Conservation (phyloP, 2,329 filamentous ascomycete species). For the Lasiodiplodia theobromae region DNA sequence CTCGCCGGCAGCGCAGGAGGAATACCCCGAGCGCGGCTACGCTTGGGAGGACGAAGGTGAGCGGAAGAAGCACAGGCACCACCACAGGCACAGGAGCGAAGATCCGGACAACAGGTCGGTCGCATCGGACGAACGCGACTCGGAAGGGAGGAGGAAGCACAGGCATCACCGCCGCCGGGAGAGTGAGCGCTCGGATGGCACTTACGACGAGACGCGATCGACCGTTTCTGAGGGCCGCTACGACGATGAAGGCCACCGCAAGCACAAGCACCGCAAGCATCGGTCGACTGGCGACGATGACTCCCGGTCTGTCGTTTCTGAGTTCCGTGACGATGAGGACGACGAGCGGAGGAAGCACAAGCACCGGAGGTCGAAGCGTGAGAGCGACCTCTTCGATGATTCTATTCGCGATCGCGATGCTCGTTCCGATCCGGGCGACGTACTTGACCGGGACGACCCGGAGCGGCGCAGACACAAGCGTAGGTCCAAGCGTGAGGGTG, state of each 20-base stretch:
- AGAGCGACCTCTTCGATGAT: slow-evolving; percentile 44
- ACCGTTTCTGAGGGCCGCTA: slow-evolving; percentile 47
- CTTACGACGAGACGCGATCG: slow-evolving; percentile 47
- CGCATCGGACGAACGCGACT: slow-evolving; percentile 30
- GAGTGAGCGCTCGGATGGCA: slow-evolving; percentile 43
- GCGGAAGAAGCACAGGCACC: slow-evolving; percentile 24
- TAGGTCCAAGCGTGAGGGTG: slow-evolving; percentile 50
- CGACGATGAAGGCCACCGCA: slow-evolving; percentile 44
- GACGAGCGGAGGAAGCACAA: slow-evolving; percentile 29
- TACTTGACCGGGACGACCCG: slow-evolving; percentile 39
- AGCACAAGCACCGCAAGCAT: slow-evolving; percentile 42
- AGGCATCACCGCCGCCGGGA: slow-evolving; percentile 45
- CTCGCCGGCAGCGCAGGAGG: neutral
- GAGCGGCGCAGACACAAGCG: slow-evolving; percentile 40
- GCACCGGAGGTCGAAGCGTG: slow-evolving; percentile 31
- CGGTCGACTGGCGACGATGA: slow-evolving; percentile 28
- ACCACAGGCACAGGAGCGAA: slow-evolving; percentile 1
- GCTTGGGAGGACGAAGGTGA: slow-evolving; percentile 21
- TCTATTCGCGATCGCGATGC: slow-evolving; percentile 42
- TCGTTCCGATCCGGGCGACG: slow-evolving; percentile 50
- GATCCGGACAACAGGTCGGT: slow-evolving; percentile 34
- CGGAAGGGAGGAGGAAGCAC: slow-evolving; percentile 34
- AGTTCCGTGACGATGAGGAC: slow-evolving; percentile 30
- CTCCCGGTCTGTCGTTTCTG: slow-evolving; percentile 18
- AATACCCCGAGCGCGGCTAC: slow-evolving; percentile 19